phyloP scores from a whole-genome alignment of 768 basidiomycete genomes.

The Hebeloma cylindrosporum region DNA sequence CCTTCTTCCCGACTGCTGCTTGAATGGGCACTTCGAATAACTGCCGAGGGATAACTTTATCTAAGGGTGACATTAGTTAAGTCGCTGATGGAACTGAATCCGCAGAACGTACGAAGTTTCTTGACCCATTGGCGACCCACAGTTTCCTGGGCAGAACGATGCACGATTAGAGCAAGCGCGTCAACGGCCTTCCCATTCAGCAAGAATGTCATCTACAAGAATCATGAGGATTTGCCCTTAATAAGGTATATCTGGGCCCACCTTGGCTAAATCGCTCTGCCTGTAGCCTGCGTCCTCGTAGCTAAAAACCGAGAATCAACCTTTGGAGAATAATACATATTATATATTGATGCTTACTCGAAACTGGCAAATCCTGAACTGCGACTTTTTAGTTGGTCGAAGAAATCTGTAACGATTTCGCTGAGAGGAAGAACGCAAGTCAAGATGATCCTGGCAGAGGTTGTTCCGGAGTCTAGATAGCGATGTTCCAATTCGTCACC shows the following conservation, averaged over 20 bases:
- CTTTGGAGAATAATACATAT: not conserved
- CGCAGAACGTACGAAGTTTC: slow-evolving; percentile 82
- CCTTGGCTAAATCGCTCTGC: slow-evolving; percentile 80
- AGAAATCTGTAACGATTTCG: slow-evolving; percentile 95
- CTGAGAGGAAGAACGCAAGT: slow-evolving; percentile 84
- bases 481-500: slow-evolving; percentile 82
- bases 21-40: slow-evolving; percentile 96
- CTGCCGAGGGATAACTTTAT: slow-evolving; percentile 90
- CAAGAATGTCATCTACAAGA: slow-evolving; percentile 79
- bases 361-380: slow-evolving; percentile 92
- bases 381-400: slow-evolving; percentile 90
- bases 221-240: slow-evolving; percentile 1
- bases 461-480: slow-evolving; percentile 67
- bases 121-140: slow-evolving; percentile 86
- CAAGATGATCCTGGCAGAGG: slow-evolving; percentile 71
- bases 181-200: slow-evolving; percentile 90
- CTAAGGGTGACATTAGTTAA: slow-evolving; percentile 35
- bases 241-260: slow-evolving; percentile 27
- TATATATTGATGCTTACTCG: slow-evolving; percentile 56
- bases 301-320: slow-evolving; percentile 38
- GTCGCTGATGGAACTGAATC: not conserved
- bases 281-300: slow-evolving; percentile 95
- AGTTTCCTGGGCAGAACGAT: slow-evolving; percentile 71
- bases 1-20: slow-evolving; percentile 82
- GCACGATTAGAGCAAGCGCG: slow-evolving; percentile 89